These are phyloP conservation scores for Backusella psychrophila DNA, from an alignment of 192 early-diverging fungal species.

Conservation along the genomic window DNA sequence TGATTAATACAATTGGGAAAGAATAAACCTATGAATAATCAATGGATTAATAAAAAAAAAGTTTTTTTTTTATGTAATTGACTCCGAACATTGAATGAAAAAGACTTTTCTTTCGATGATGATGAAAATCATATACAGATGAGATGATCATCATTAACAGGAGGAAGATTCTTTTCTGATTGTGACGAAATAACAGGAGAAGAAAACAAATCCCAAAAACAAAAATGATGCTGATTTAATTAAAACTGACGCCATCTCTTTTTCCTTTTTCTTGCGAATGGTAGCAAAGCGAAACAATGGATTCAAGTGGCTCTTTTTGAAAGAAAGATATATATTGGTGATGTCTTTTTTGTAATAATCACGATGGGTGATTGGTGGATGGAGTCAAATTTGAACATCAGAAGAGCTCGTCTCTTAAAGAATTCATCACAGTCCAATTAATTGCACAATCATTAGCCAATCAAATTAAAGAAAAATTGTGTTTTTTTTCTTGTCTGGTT, in stretches of 20 bases:
- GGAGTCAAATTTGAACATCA: neutral
- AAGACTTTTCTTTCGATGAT: no score
- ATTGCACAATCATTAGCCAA: constrained; percentile 17
- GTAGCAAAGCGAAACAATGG: neutral
- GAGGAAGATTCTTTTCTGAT: no score
- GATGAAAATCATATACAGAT: no score
- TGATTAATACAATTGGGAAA: no score
- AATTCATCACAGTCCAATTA: neutral
- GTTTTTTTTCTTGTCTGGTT: neutral
- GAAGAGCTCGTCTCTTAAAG: neutral
- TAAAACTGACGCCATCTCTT: neutral
- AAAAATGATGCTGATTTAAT: neutral
- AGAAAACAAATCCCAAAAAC: neutral
- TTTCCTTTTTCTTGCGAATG: neutral
- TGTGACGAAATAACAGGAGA: neutral
- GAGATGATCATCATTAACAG: no score
- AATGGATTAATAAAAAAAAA: no score
- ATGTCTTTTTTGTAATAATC: neutral
- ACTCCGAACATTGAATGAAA: no score
- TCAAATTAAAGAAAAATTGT: neutral
- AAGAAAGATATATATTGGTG: neutral
- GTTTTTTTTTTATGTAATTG: no score
- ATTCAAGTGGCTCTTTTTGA: neutral
- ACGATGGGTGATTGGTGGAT: neutral
- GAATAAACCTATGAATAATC: no score